Conservation (phyloP, 2,329 filamentous ascomycete species). For the Scedosporium aurantiacum region DNA sequence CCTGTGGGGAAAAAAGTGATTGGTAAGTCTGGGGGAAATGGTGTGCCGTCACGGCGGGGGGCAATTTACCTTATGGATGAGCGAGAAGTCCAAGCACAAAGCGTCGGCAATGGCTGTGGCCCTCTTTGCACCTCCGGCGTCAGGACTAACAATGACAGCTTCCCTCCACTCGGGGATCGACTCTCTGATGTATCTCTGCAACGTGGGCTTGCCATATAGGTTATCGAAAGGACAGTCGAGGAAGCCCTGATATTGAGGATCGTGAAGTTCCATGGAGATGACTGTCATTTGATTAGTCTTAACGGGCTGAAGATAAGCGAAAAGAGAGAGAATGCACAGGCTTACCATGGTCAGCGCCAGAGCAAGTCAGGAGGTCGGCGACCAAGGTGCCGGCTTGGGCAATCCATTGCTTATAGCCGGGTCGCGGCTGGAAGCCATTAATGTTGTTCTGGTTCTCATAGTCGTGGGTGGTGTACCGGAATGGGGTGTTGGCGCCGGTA, state of each 20-base stretch:
- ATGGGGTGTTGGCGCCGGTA: constrained; percentile 24
- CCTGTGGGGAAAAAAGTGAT: constrained; percentile 35
- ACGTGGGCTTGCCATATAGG: constrained; percentile 71
- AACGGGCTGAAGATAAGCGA: no score
- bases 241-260: constrained; percentile 96
- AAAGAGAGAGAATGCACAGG: no score
- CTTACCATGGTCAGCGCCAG: constrained; percentile 71
- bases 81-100: constrained; percentile 85
- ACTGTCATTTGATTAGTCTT: constrained; percentile 28
- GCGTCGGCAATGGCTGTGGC: constrained; percentile 91
- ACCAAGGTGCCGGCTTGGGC: constrained; percentile 93
- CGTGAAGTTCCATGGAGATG: constrained; percentile 95
- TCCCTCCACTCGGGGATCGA: constrained; percentile 76
- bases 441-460: constrained; percentile 47
- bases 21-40: constrained; percentile 19
- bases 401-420: constrained; percentile 97
- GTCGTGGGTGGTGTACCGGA: constrained; percentile 52
- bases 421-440: constrained; percentile 61
- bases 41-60: constrained; percentile 9
- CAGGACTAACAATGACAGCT: constrained; percentile 87
- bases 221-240: constrained; percentile 99
- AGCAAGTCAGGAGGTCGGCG: constrained; percentile 87
- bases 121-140: constrained; percentile 92
- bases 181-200: constrained; percentile 62
- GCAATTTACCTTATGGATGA: constrained; percentile 83